Evolutionary conservation across 352 stramenopile genomes (phyloP), one percentile per base, ranked within the genome.

Genomic region (Globisporangium uncinulatum): DNA sequence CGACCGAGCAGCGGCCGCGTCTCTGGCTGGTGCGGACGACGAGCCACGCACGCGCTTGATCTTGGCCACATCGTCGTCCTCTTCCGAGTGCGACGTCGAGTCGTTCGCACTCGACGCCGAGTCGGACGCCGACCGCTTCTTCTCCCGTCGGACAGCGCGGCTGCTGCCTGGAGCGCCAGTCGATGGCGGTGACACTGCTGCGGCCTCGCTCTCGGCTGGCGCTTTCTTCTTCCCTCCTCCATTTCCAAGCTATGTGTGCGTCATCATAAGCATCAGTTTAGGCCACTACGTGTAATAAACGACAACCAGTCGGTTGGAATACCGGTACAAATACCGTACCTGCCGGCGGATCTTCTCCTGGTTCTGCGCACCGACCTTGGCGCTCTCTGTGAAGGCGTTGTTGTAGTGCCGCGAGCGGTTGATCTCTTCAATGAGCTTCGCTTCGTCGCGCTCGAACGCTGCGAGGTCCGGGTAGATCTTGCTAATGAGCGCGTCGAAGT

Each of bases 401-500:
- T 96, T 85, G 57, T 87, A 92, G 67, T 94, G 86, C 19, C 78
- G 76, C 31, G 70, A 66, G 44, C 77, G 76, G 56, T 95, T 96
- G 51, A 91, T 64, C 63, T 88, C 72, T 51, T 82, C 69, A 46
- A 93, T 94, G 52, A 92, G 77, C 48, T 92, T 74, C 58, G 86
- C 75, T 62, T 96, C 87, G 11, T 92, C 67, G 48, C 71, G 57
- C 52, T 92, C 80, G 34, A 94, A 86, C 47, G 83, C 76, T 53
- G 85, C 79, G 50, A 95, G 54, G 55, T 97, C 79, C 2, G 87
- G 86, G 66, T 95, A 86, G 48, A 97, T 94, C 46, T 83, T 91
- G 39, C 66, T 56, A 47, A 97, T 92, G 6, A 97, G 72, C 42
- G 71, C 71, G 56, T 97, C 88, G 57, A 96, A 97, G 54, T 94